Evolutionary conservation across 2,329 filamentous ascomycete genomes (phyloP).

Genomic region (Apiospora phragmitis): DNA sequence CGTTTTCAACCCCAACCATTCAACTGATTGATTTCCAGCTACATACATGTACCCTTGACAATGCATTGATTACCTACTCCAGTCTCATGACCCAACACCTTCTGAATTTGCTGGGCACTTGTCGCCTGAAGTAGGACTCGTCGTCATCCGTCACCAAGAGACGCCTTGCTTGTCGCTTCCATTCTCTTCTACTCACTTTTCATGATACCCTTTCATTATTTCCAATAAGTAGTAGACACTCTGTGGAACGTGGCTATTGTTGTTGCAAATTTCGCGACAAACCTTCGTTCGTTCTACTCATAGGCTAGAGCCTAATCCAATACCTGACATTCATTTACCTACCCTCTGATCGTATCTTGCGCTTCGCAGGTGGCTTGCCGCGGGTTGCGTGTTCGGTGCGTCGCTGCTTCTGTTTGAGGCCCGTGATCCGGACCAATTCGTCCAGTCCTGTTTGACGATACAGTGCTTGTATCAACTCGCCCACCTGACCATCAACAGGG

Average conservation of each 20-base stretch:
- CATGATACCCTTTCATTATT: neutral
- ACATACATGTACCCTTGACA: neutral
- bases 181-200: neutral
- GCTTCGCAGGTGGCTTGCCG: constrained; percentile 1
- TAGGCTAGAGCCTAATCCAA: constrained; percentile 7
- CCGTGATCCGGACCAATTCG: neutral
- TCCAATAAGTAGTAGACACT: neutral
- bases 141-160: too few species aligned
- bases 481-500: neutral
- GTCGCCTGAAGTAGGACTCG: neutral
- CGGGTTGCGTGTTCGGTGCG: neutral
- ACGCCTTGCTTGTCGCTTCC: neutral
- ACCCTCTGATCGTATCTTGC: neutral
- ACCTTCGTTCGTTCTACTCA: neutral
- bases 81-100: neutral
- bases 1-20: too few species aligned
- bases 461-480: constrained; percentile 1
- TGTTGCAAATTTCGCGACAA: neutral
- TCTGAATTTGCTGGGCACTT: neutral
- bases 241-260: neutral
- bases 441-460: neutral
- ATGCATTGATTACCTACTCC: neutral
- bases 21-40: too few species aligned
- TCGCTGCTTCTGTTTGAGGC: constrained; percentile 6
- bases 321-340: neutral